Evolutionary conservation across 805 yeast genomes (phyloP), one percentile per base, ranked within the genome.

Genomic region (Pichia membranifaciens): DNA sequence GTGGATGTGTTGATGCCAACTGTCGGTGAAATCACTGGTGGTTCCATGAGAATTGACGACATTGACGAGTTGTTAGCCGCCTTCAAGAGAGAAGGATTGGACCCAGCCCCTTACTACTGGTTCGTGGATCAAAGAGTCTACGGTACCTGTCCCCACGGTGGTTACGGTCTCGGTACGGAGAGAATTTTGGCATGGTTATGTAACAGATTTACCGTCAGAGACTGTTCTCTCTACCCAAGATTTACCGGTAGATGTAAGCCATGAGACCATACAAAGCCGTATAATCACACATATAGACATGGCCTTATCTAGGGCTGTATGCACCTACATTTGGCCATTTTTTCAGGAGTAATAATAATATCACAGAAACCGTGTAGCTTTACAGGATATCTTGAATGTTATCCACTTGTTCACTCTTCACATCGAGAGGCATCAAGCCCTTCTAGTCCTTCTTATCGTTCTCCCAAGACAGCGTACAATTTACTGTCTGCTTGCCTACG

Each of bases 121-220:
- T 95, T 87, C 71, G 79, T 80, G 50, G 99, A 93, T 66, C 91
- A 85, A 72, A 82, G 99, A 71, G 84, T 85, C 71, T 93, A 93
- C 71, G 99, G 99, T 68, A 84, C 97, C 12, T 86, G 87, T 71
- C 97, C 97, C 36, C 99, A 93, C 65, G 99, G 99, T 68, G 99
- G 99, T 57, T 93, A 93, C 72, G 99, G 99, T 62, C 71, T 93
- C 56, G 99, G 99, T 57, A 88, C 96, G 32, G 99, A 93, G 74
- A 85, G 99, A 72, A 87, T 93, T 62, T 76, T 93, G 58, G 99
- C 99, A 35, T 93, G 99, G 99, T 77, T 93, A 65, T 89, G 96
- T 74, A 84, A 90, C 79, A 79, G 99, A 70, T 93, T 81, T 75
- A 95, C 99, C 31, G 99, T 93, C 53, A 86, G 99, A 73, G 99